Base-by-base conservation (phyloP, 2,329 filamentous ascomycete species). In the Stachybotrys elegans region DNA sequence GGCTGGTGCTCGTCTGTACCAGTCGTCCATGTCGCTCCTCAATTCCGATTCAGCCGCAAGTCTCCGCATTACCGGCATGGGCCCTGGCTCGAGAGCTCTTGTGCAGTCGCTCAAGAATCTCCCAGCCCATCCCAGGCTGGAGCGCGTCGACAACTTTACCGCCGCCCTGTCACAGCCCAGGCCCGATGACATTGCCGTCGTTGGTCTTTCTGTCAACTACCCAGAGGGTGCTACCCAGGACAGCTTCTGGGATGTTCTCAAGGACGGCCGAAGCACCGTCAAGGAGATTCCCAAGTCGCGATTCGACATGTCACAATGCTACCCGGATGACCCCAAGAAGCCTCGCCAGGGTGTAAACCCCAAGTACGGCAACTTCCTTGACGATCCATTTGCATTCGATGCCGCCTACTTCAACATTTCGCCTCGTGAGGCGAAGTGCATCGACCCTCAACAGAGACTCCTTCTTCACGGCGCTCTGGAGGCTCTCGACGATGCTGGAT, bases 381-480 rank as follows among this genome's bases (percentile, higher is more conserved):
- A 47, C 17, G 35, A 48, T 14, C 17, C 39, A 8, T 45, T 44
- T 20, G 45, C 45, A 9, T 64, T 64, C 40, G 66, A 69, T 49
- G 50, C 60, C 7, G 46, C 49, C n/a, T 43, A 22, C 32, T 43
- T 43, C 22, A 43, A 43, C 21, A 43, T 43, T 19, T 43, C 41
- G 11, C 41, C 41, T 2, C 31, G 41, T 9, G 41, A 43, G 27
- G 41, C 41, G 14, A 43, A 43, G 31, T 43, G 19, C 16, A 43
- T 43, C 5, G 41, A 43, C 21, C 41, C 41, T 4, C 41, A 43
- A 16, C 41, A 43, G 21, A 25, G 41, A 20, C 22, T 43, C 4
- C 31, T 43, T 17, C 31, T 43, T 5, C 32, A 37, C 20, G 41
- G 29, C 22, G 41, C 41, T 9, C 22, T 35, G 20, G 41, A 43